phyloP scores from a whole-genome alignment of 768 basidiomycete species.

The Pholiota microspora region DNA sequence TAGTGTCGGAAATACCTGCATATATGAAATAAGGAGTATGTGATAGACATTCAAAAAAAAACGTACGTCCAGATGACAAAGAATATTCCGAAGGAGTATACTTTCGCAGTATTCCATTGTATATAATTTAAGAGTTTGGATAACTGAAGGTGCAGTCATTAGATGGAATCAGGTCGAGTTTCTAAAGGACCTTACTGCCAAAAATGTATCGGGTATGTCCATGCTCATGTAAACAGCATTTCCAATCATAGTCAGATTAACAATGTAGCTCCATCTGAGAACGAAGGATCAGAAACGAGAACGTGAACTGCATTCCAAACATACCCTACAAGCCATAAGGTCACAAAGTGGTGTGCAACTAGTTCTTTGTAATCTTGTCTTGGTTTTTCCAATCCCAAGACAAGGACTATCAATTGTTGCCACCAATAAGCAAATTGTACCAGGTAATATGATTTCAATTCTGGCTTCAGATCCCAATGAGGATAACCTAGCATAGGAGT shows the following conservation, averaged over 20 bases:
- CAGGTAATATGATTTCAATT: slow-evolving; percentile 90
- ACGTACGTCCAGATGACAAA: slow-evolving; percentile 80
- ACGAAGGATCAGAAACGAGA: slow-evolving; percentile 1
- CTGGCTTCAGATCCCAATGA: slow-evolving; percentile 81
- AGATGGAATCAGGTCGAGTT: background rate
- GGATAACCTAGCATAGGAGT: slow-evolving; percentile 66
- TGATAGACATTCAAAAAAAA: background rate
- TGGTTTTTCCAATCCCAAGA: slow-evolving; percentile 88
- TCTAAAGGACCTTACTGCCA: slow-evolving; percentile 58
- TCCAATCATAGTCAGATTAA: slow-evolving; percentile 85
- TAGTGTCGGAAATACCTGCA: slow-evolving; percentile 91
- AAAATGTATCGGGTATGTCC: slow-evolving; percentile 90
- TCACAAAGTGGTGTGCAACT: slow-evolving; percentile 88
- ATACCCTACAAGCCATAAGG: slow-evolving; percentile 91
- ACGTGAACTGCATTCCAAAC: slow-evolving; percentile 19
- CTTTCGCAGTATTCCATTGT: slow-evolving; percentile 59
- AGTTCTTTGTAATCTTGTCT: slow-evolving; percentile 89
- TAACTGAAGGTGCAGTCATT: slow-evolving; percentile 40
- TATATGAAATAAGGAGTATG: background rate
- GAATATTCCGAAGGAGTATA: slow-evolving; percentile 62
- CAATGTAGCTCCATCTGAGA: slow-evolving; percentile 76
- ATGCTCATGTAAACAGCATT: slow-evolving; percentile 93
- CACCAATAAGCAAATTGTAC: slow-evolving; percentile 94
- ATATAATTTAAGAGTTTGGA: slow-evolving; percentile 91
- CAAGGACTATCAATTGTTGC: slow-evolving; percentile 86